Evolutionary conservation across 148 eudicot genomes (phyloP).

Genomic region (Pouteria glomerata): DNA sequence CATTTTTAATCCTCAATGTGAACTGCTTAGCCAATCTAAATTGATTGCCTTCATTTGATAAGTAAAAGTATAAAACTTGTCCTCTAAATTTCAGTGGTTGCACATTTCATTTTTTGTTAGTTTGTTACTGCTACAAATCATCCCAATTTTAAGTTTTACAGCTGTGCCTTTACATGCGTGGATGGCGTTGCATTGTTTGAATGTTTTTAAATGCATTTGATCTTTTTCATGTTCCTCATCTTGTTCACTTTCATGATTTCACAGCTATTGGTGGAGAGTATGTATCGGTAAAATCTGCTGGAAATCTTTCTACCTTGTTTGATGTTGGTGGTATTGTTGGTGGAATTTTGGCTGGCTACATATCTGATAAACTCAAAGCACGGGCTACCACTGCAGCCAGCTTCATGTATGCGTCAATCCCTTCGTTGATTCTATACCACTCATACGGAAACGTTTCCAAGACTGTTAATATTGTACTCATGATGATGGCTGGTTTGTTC

Average conservation of each 20-base stretch:
- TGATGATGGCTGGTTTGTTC: slow-evolving; percentile 82
- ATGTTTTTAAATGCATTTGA: neutral
- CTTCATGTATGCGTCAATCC: slow-evolving; percentile 86
- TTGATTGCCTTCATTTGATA: neutral
- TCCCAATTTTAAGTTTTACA: neutral
- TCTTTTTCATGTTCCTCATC: slow-evolving; percentile 10
- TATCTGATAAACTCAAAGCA: slow-evolving; percentile 83
- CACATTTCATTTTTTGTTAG: neutral
- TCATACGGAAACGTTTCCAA: slow-evolving; percentile 59
- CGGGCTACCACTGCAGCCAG: slow-evolving; percentile 87
- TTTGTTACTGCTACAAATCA: neutral
- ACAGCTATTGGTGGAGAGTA: slow-evolving; percentile 85
- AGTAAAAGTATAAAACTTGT: neutral
- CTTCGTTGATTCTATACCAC: slow-evolving; percentile 75
- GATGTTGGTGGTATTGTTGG: slow-evolving; percentile 96
- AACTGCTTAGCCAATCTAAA: neutral
- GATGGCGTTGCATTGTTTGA: neutral
- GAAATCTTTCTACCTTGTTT: slow-evolving; percentile 89
- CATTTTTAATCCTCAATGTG: neutral
- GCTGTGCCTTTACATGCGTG: neutral
- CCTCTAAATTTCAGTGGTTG: neutral
- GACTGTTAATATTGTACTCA: slow-evolving; percentile 66
- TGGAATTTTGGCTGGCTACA: slow-evolving; percentile 82
- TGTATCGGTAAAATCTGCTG: slow-evolving; percentile 84
- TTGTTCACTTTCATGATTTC: slow-evolving; percentile 14